Conservation (phyloP, 164 flowering plant species). For the Sextonia rubra region DNA sequence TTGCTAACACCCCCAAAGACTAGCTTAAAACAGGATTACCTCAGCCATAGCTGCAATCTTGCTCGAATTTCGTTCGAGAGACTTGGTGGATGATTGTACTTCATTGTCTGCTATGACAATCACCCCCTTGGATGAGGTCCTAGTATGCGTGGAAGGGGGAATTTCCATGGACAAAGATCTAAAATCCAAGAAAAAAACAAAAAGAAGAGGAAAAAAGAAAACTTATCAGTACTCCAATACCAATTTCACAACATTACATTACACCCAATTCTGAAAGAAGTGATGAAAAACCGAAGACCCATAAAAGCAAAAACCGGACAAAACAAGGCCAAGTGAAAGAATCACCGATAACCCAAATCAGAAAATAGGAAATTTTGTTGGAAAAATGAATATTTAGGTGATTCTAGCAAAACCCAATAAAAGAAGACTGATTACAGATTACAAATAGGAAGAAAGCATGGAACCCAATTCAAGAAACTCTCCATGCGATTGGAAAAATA, state of each 20-base stretch:
- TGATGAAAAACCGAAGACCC: background rate
- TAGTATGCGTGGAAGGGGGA: conserved; percentile 4
- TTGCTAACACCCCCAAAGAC: background rate
- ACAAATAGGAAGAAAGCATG: background rate
- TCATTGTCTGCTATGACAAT: conserved; percentile 1
- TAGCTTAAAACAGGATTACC: conserved; percentile 3
- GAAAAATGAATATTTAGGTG: background rate
- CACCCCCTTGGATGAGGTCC: conserved; percentile 1
- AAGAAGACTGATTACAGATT: background rate
- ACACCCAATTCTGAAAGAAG: background rate
- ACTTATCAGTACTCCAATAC: background rate
- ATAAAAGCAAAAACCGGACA: background rate
- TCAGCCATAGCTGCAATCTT: conserved; percentile 12
- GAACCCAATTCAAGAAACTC: background rate
- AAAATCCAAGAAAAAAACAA: background rate
- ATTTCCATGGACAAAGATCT: conserved; percentile 11
- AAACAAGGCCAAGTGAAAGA: background rate
- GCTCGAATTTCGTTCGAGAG: conserved; percentile 3
- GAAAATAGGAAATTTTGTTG: background rate
- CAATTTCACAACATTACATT: background rate
- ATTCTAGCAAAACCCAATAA: background rate
- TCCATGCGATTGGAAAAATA: too few species aligned
- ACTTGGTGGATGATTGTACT: background rate
- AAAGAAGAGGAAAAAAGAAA: background rate
- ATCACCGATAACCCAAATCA: conserved; percentile 1